Conservation (phyloP, 352 stramenopile genomes). For the Phytophthora meadii region DNA sequence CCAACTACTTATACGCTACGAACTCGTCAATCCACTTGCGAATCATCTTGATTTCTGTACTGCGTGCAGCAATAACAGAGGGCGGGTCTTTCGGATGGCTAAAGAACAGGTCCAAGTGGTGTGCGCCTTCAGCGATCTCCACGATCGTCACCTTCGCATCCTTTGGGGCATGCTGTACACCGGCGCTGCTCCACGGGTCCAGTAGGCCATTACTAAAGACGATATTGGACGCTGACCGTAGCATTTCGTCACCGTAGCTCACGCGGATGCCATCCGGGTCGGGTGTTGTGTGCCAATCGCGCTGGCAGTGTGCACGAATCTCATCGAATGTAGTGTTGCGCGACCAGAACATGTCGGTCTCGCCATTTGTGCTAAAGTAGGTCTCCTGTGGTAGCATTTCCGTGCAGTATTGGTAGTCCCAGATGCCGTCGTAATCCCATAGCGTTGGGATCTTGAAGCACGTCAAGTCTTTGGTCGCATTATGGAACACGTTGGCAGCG, state of each 20-base stretch:
- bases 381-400: constrained; percentile 92
- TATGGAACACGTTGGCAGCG: constrained; percentile 90
- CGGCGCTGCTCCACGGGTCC: constrained; percentile 93
- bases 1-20: constrained; percentile 43
- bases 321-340: constrained; percentile 67
- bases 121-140: constrained; percentile 79
- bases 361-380: constrained; percentile 90
- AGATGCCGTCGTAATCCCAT: constrained; percentile 87
- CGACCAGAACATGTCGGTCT: constrained; percentile 94
- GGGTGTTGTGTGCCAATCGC: constrained; percentile 68
- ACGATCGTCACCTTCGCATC: constrained; percentile 71
- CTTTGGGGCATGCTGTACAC: constrained; percentile 71
- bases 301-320: constrained; percentile 69
- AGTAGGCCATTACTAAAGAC: constrained; percentile 95
- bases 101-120: constrained; percentile 95
- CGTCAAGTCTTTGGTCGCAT: constrained; percentile 73
- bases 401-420: constrained; percentile 93
- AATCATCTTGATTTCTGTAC: constrained; percentile 84
- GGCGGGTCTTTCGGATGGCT: constrained; percentile 84
- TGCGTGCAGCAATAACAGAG: constrained; percentile 75
- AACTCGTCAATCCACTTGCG: constrained; percentile 86
- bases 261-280: constrained; percentile 80
- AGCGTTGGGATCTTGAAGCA: constrained; percentile 82
- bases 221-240: constrained; percentile 91
- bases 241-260: constrained; percentile 70